phyloP scores from a whole-genome alignment of 106 monocot species.

The Dioscorea alata region DNA sequence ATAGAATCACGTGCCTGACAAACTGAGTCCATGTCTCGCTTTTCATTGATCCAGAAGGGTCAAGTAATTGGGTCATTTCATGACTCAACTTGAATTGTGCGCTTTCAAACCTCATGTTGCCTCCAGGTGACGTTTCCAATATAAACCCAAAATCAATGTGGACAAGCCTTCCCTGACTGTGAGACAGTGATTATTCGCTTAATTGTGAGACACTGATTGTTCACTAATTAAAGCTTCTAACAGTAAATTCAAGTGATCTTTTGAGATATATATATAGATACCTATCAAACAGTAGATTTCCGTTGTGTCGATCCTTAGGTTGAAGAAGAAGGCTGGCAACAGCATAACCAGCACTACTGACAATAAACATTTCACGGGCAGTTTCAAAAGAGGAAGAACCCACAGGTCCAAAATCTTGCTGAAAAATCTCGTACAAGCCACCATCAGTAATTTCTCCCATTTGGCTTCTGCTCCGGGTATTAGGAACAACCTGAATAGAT shows the following conservation, averaged over 20 bases:
- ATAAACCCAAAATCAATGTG: constrained; percentile 99
- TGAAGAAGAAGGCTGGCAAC: constrained; percentile 97
- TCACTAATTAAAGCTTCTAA: not conserved
- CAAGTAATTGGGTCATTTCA: constrained; percentile 98
- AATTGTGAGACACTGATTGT: not conserved
- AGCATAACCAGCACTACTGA: constrained; percentile 98
- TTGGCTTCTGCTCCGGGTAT: constrained; percentile 97
- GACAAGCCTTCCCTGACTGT: constrained; percentile 89
- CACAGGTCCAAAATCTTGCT: constrained; percentile 97
- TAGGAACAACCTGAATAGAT: constrained; percentile 70
- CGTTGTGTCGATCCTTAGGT: constrained; percentile 98
- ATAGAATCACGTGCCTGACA: constrained; percentile 51
- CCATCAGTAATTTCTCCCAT: constrained; percentile 98
- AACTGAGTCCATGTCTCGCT: constrained; percentile 96
- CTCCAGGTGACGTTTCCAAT: constrained; percentile 94
- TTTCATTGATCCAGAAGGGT: constrained; percentile 98
- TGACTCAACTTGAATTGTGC: constrained; percentile 98
- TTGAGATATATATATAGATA: constrained; percentile 14
- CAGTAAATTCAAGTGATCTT: not conserved
- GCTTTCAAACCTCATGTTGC: constrained; percentile 96
- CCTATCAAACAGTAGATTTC: constrained; percentile 97
- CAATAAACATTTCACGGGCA: constrained; percentile 95
- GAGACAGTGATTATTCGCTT: not conserved
- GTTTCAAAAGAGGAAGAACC: constrained; percentile 82
- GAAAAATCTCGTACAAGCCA: constrained; percentile 95